phyloP scores from a whole-genome alignment of 345 rosid genomes.

The Linum usitatissimum region DNA sequence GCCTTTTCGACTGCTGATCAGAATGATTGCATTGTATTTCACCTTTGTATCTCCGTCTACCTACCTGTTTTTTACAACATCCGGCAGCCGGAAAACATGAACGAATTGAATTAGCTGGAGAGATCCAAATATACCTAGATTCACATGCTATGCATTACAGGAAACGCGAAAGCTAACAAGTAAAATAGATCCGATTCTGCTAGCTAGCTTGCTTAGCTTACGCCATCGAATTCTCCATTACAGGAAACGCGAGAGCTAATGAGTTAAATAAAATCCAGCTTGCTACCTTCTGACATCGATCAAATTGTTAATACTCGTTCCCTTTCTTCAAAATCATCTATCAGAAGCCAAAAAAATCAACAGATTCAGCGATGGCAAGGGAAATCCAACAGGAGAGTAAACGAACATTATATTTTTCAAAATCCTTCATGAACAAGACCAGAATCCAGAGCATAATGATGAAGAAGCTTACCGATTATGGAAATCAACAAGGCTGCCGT shows the following conservation, averaged over 20 bases:
- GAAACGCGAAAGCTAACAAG: not conserved
- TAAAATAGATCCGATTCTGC: not conserved
- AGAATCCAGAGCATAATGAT: not conserved
- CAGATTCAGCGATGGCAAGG: not conserved
- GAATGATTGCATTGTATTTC: not conserved
- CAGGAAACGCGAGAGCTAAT: too few relatives aligned
- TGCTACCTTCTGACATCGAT: too few relatives aligned
- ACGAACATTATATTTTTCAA: too few relatives aligned
- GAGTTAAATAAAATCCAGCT: too few relatives aligned
- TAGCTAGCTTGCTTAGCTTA: too few relatives aligned
- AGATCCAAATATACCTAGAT: not conserved
- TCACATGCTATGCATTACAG: not conserved
- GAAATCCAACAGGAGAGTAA: not conserved
- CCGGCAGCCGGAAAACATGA: not conserved
- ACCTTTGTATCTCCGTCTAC: not conserved
- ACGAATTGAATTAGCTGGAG: not conserved
- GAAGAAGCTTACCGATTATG: not conserved
- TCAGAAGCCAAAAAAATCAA: not conserved
- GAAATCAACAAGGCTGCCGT: not conserved
- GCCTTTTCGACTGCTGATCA: not conserved
- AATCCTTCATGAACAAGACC: not conserved
- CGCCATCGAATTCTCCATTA: too few relatives aligned
- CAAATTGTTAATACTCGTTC: not conserved
- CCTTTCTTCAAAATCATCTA: not conserved
- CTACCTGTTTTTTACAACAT: not conserved